Conservation (phyloP, 495 filamentous ascomycete genomes). For the Symbiotaphrina buchneri region DNA sequence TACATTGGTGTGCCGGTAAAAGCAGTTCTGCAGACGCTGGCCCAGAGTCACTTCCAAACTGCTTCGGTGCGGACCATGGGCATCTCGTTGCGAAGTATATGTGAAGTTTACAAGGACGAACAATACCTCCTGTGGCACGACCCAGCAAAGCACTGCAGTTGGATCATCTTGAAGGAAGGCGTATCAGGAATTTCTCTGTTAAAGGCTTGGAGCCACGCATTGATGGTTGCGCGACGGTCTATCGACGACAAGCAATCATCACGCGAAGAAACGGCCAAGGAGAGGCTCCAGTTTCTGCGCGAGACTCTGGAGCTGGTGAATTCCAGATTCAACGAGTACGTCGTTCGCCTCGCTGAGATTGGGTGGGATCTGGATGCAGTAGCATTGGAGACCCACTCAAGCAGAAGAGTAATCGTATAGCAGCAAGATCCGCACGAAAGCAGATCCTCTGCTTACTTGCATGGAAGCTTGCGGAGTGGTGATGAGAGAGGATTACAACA, state of each 20-base stretch:
- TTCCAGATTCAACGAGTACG: slow-evolving; percentile 18
- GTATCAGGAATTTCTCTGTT: slow-evolving; percentile 26
- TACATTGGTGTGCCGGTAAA: slow-evolving; percentile 21
- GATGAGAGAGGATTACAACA: too few relatives aligned
- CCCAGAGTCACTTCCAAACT: slow-evolving; percentile 11
- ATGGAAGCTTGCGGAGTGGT: too few relatives aligned
- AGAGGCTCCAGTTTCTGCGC: slow-evolving; percentile 9
- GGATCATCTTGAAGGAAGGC: slow-evolving; percentile 42
- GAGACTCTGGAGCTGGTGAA: slow-evolving; percentile 15
- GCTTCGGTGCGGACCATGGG: slow-evolving; percentile 11
- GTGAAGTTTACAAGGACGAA: slow-evolving; percentile 24
- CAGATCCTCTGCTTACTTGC: too few relatives aligned
- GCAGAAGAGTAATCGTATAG: too few relatives aligned
- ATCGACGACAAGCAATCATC: neutral
- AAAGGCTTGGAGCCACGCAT: slow-evolving; percentile 54
- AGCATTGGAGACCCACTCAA: slow-evolving; percentile 33
- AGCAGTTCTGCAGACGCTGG: slow-evolving; percentile 14
- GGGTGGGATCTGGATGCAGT: slow-evolving; percentile 38
- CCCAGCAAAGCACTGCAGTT: slow-evolving; percentile 16
- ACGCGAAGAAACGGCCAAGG: slow-evolving; percentile 4
- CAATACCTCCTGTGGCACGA: slow-evolving; percentile 33
- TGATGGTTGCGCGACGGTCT: slow-evolving; percentile 23
- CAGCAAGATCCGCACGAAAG: too few relatives aligned
- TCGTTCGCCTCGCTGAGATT: slow-evolving; percentile 15
- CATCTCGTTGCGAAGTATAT: slow-evolving; percentile 17